A percentile compares a stretch with the other conserved stretches of the same genome.
Evolutionary conservation across 208 protist species (phyloP).

Genomic region (Trypanosoma caninum): DNA sequence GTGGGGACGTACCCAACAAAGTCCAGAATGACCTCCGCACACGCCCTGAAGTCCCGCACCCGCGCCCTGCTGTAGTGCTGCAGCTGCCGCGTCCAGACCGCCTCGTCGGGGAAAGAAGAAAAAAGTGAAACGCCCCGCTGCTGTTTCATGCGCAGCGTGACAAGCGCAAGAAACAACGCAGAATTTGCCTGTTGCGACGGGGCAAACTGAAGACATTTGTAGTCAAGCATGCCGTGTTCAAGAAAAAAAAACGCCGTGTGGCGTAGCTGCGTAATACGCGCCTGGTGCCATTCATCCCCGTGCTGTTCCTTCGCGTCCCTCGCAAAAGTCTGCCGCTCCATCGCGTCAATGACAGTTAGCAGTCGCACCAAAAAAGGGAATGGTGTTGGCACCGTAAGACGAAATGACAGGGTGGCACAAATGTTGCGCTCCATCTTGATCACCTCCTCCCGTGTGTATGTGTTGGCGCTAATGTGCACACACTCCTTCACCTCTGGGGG

Average conservation of each 20-base stretch:
- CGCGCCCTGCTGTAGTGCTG: conserved; percentile 64
- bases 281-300: too few species aligned
- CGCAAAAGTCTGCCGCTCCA: too few species aligned
- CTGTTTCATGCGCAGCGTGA: conserved; percentile 57
- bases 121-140: conserved; percentile 1
- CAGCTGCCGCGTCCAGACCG: conserved; percentile 61
- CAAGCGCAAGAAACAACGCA: conserved; percentile 86
- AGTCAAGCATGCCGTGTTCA: conserved; percentile 82
- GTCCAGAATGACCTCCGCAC: conserved; percentile 77
- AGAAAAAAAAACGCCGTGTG: conserved; percentile 83
- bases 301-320: too few species aligned
- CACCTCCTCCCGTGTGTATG: conserved; percentile 90
- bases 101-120: conserved; percentile 12
- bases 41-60: conserved; percentile 63
- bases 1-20: conserved; percentile 76
- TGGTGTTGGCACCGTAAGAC: conserved; percentile 85
- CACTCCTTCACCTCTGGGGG: conserved; percentile 93
- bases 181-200: conserved; percentile 93
- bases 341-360: conserved; percentile 63
- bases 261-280: conserved; percentile 36
- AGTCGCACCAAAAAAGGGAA: conserved; percentile 84
- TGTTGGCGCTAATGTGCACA: conserved; percentile 93
- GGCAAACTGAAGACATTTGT: conserved; percentile 90
- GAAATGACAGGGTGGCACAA: conserved; percentile 78
- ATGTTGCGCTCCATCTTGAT: conserved; percentile 89